Conservation (phyloP, 1,284 basidiomycete species). For the Moesziomyces antarcticus region DNA sequence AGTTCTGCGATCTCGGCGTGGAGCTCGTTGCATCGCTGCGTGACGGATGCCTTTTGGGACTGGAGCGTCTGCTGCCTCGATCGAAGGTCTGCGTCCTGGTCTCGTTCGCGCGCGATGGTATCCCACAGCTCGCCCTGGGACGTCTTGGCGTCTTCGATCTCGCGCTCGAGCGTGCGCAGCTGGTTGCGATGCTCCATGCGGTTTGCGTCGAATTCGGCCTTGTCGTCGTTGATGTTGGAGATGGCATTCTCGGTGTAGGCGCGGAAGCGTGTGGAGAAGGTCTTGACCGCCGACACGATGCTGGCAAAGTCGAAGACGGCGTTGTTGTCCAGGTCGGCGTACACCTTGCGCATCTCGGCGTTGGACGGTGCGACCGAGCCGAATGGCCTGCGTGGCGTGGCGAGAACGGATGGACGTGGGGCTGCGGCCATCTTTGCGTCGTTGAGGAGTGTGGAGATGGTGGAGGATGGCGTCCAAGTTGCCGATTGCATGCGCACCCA, state of each 20-base stretch:
- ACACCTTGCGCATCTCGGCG: slow-evolving; percentile 49
- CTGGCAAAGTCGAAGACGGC: slow-evolving; percentile 56
- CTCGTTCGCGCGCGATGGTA: slow-evolving; percentile 55
- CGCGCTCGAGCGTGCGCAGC: slow-evolving; percentile 46
- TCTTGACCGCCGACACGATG: slow-evolving; percentile 43
- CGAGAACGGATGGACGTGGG: slow-evolving; percentile 36
- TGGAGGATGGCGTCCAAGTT: slow-evolving; percentile 1
- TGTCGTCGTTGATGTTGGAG: slow-evolving; percentile 53
- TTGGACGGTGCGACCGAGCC: slow-evolving; percentile 31
- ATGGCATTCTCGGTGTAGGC: slow-evolving; percentile 55
- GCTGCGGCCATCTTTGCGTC: slow-evolving; percentile 20
- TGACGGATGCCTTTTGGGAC: slow-evolving; percentile 51
- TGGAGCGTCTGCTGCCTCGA: slow-evolving; percentile 47
- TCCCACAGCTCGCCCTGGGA: slow-evolving; percentile 57
- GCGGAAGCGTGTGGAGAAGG: slow-evolving; percentile 51
- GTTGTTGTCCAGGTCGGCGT: slow-evolving; percentile 47
- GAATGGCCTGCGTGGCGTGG: slow-evolving; percentile 42
- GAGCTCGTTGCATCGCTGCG: slow-evolving; percentile 47
- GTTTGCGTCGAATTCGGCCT: slow-evolving; percentile 50
- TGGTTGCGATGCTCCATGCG: slow-evolving; percentile 49
- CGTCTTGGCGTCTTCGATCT: slow-evolving; percentile 54
- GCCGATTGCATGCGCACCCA: not conserved
- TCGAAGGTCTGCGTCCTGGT: slow-evolving; percentile 51
- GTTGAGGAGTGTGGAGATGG: not conserved
- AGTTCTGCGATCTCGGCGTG: slow-evolving; percentile 54